Evolutionary conservation across 2,329 filamentous ascomycete genomes (phyloP), one percentile per base, ranked within the genome.

Genomic region (Penicillium sp.): DNA sequence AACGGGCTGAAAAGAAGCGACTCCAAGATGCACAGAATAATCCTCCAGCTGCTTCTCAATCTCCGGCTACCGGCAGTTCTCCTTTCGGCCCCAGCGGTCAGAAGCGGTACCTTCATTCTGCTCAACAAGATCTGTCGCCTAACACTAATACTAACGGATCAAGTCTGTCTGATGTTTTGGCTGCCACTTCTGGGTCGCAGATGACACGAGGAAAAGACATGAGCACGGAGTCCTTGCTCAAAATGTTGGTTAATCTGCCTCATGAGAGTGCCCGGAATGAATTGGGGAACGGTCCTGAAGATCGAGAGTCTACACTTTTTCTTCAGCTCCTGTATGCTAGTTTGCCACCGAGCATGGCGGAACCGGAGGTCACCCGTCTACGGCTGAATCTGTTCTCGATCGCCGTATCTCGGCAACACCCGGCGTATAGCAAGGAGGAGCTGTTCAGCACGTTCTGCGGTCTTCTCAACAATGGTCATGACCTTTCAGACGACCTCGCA

Each of bases 251-350:
- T 23, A 61, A 52, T 18, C 57, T 74, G 41, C 54, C 72, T 24
- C 50, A 56, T 42, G 63, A 72, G 16, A 59, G 67, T 49, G 68
- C 68, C 21, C 56, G 65, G 2, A 51, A 51, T 29, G 63, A 70
- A 41, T 64, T 81, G 41, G 75, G 76, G 6, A 54, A 56, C 42
- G 69, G 70, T 1, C 65, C 64, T 4, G 58, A 68, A 23, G 74
- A 78, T 55, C 60, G 48, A 16, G 53, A 59, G 3, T 76, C 75
- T 3, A 79, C 76, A 1, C 50, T 70, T 6, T 79, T 79, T 52
- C 57, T 80, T 28, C 64, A 60, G 26, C 69, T 69, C 31, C 76
- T 78, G 45, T 68, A 77, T 50, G 54, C 36, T 28, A 61, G 65
- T 24, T 56, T 61, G 3, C 57, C 73, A 18, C 59, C 69, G 6